Evolutionary conservation across 768 basidiomycete genomes (phyloP).

Genomic region (Suillus alpinus): DNA sequence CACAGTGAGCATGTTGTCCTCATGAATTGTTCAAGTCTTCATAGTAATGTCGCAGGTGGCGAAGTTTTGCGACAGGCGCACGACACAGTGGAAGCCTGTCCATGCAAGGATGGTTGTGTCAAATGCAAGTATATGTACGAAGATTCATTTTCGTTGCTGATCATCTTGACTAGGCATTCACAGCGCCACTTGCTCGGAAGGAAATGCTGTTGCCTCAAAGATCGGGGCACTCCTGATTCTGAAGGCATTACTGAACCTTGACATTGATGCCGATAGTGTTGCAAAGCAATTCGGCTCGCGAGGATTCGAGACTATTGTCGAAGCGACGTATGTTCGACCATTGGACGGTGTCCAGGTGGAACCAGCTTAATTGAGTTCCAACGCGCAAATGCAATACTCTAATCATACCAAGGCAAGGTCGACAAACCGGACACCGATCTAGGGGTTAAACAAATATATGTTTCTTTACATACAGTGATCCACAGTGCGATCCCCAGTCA

Average conservation of each 20-base stretch:
- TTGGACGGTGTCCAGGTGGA: constrained; percentile 49
- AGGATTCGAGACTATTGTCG: constrained; percentile 51
- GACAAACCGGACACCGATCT: neutral
- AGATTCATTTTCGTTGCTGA: neutral
- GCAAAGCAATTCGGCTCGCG: constrained; percentile 25
- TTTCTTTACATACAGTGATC: neutral
- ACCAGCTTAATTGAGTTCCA: constrained; percentile 9
- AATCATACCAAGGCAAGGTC: neutral
- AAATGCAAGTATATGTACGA: constrained; percentile 46
- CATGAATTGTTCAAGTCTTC: neutral
- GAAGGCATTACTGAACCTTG: constrained; percentile 51
- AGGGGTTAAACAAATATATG: no score
- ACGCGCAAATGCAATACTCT: neutral
- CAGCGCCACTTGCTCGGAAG: constrained; percentile 63
- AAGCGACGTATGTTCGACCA: constrained; percentile 46
- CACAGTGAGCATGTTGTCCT: constrained; percentile 46
- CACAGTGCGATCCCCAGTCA: neutral
- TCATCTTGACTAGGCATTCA: constrained; percentile 53
- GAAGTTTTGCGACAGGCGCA: constrained; percentile 60
- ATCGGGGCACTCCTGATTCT: constrained; percentile 69
- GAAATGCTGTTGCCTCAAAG: constrained; percentile 73
- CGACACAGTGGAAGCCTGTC: constrained; percentile 54
- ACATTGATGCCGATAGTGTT: constrained; percentile 38
- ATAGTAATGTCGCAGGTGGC: constrained; percentile 37
- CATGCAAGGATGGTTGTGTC: constrained; percentile 67